Percentiles rank a stretch among this genome's conserved stretches.
Conservation (phyloP, 148 eudicot genomes). For the Linanthus parryae region DNA sequence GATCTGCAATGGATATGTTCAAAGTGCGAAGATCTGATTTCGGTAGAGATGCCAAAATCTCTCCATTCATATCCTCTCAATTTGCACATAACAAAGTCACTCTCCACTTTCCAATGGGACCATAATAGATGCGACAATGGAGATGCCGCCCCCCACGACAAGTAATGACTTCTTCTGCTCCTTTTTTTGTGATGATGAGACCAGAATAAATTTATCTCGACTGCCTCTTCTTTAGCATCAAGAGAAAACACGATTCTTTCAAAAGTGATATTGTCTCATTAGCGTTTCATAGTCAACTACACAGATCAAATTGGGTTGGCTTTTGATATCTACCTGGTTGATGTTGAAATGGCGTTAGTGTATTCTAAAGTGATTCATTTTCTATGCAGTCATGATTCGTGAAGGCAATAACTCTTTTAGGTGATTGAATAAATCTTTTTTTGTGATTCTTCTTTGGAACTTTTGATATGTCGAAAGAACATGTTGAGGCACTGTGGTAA, state of each 20-base stretch:
- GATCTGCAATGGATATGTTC: too few species aligned
- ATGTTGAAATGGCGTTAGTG: too few species aligned
- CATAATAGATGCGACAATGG: too few species aligned
- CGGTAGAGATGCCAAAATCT: too few species aligned
- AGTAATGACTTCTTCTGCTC: background rate
- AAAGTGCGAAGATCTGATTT: too few species aligned
- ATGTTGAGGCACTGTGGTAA: too few species aligned
- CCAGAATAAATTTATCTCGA: background rate
- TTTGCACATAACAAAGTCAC: conserved; percentile 3
- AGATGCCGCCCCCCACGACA: background rate
- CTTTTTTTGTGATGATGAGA: conserved; percentile 6
- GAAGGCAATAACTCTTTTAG: too few species aligned
- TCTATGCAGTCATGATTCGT: background rate
- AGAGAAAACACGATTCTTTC: background rate
- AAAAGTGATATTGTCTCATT: background rate
- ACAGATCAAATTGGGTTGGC: too few species aligned
- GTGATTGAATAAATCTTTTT: conserved; percentile 1
- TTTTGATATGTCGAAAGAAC: background rate
- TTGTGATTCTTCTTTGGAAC: background rate
- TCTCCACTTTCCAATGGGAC: conserved; percentile 5
- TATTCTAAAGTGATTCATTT: too few species aligned
- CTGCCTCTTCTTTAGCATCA: background rate
- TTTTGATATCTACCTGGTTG: conserved; percentile 3
- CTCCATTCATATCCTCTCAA: background rate
- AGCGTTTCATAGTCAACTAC: background rate